A percentile compares a stretch with the other conserved stretches of the same genome.
These are phyloP conservation scores for Jaenimonas drosophilae DNA, from an alignment of 208 protist species.

Conservation along the genomic window DNA sequence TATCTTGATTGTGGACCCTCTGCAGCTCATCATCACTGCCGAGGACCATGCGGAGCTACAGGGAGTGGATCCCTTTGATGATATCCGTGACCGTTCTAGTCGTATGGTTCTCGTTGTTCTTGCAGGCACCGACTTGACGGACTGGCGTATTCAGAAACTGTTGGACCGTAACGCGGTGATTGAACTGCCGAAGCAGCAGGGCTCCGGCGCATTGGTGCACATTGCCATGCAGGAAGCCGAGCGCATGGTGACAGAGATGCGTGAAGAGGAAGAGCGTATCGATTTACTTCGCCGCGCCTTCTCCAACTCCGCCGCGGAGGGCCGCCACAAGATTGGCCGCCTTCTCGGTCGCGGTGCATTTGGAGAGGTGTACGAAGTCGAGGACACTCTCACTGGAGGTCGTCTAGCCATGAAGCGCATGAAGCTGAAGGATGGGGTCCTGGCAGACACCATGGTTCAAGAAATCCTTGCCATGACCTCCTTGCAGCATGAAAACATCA, in stretches of 20 bases:
- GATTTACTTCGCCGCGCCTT: conserved; percentile 73
- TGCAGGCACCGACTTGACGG: conserved; percentile 60
- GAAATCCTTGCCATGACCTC: conserved; percentile 88
- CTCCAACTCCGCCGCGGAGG: conserved; percentile 24
- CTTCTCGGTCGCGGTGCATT: conserved; percentile 77
- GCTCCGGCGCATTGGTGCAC: conserved; percentile 58
- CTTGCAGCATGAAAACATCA: conserved; percentile 90
- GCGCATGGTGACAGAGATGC: conserved; percentile 58
- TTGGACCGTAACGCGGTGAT: conserved; percentile 66
- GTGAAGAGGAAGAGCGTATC: conserved; percentile 73
- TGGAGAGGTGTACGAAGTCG: conserved; percentile 84
- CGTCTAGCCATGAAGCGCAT: conserved; percentile 87
- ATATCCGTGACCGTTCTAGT: conserved; percentile 23
- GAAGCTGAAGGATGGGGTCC: conserved; percentile 76
- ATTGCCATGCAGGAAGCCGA: conserved; percentile 84
- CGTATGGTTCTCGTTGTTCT: conserved; percentile 67
- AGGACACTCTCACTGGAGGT: conserved; percentile 74
- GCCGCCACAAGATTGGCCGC: conserved; percentile 48
- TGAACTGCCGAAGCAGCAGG: conserved; percentile 70
- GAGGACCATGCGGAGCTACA: conserved; percentile 48
- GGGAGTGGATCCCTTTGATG: conserved; percentile 44
- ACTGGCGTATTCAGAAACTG: conserved; percentile 73
- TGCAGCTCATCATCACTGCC: conserved; percentile 40
- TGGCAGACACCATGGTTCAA: conserved; percentile 61
- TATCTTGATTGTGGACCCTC: conserved; percentile 76